phyloP scores from a whole-genome alignment of 257 asterid genomes.

The Parsonsia alboflavescens region DNA sequence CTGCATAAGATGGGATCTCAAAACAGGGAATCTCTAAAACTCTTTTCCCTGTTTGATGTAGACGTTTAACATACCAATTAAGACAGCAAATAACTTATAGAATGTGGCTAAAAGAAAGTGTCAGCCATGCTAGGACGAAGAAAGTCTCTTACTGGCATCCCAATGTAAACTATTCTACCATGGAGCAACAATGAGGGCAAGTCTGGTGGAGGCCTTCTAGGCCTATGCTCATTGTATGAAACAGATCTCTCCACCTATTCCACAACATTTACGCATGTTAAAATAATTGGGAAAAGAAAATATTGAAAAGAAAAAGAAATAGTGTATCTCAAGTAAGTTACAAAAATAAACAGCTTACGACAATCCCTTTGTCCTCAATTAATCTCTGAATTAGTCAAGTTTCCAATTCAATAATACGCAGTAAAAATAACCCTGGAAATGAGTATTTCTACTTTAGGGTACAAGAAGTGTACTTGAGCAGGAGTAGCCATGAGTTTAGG shows the following conservation, averaged over 20 bases:
- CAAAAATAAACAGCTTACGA: neutral
- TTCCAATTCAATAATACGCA: neutral
- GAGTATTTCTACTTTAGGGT: neutral
- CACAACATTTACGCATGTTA: conserved; percentile 23
- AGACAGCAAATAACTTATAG: neutral
- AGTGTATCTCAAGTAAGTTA: neutral
- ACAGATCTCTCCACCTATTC: conserved; percentile 76
- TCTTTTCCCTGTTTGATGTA: neutral
- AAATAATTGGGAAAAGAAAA: neutral
- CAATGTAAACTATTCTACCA: conserved; percentile 84
- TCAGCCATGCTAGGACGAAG: too few relatives aligned
- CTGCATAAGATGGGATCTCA: neutral
- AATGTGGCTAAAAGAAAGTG: neutral
- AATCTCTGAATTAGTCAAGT: neutral
- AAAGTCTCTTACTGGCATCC: conserved; percentile 66
- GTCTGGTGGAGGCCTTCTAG: conserved; percentile 87
- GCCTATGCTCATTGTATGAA: conserved; percentile 65
- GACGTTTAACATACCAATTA: neutral
- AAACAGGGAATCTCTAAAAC: neutral
- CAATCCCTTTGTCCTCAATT: neutral
- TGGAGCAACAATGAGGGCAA: conserved; percentile 71
- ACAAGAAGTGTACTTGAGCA: conserved; percentile 40
- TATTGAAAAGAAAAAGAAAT: neutral
- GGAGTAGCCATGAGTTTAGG: conserved; percentile 88
- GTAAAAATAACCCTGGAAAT: neutral